phyloP scores from a whole-genome alignment of 345 rosid species.

The Aquilaria malaccensis region DNA sequence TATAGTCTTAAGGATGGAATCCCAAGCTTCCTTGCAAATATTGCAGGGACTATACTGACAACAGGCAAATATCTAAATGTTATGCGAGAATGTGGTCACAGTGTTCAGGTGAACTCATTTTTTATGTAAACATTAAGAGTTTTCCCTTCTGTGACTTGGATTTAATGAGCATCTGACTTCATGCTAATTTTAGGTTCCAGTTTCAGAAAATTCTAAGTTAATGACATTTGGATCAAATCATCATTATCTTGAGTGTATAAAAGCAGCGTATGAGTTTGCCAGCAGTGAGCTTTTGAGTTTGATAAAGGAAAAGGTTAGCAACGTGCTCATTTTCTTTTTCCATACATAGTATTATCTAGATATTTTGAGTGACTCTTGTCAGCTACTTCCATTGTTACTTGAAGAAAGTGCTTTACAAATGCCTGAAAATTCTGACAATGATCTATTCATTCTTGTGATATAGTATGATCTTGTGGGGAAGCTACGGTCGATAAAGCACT shows the following conservation, averaged over 20 bases:
- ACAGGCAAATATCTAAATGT: constrained; percentile 95
- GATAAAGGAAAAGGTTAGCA: constrained; percentile 71
- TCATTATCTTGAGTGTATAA: constrained; percentile 93
- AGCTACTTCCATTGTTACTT: neutral
- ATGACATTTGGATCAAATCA: constrained; percentile 77
- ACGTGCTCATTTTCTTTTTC: neutral
- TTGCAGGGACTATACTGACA: constrained; percentile 86
- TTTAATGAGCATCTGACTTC: constrained; percentile 9
- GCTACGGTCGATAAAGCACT: constrained; percentile 86
- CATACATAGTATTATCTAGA: neutral
- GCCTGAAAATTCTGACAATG: constrained; percentile 13
- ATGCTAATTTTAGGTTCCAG: constrained; percentile 51
- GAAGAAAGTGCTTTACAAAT: constrained; percentile 8
- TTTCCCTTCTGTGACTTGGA: constrained; percentile 9
- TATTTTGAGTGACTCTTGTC: neutral
- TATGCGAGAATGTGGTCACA: constrained; percentile 98
- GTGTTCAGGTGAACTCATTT: constrained; percentile 58
- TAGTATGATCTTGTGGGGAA: constrained; percentile 92
- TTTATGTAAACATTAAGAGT: neutral
- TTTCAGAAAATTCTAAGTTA: constrained; percentile 75
- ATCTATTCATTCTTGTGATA: constrained; percentile 15
- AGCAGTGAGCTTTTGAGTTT: constrained; percentile 79
- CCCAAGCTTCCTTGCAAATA: constrained; percentile 93
- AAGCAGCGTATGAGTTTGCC: constrained; percentile 87
- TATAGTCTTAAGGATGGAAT: constrained; percentile 90